Evolutionary conservation across 306 rosid species (phyloP), one percentile per base, ranked within the genome.

Genomic region (Lathyrus sativus): DNA sequence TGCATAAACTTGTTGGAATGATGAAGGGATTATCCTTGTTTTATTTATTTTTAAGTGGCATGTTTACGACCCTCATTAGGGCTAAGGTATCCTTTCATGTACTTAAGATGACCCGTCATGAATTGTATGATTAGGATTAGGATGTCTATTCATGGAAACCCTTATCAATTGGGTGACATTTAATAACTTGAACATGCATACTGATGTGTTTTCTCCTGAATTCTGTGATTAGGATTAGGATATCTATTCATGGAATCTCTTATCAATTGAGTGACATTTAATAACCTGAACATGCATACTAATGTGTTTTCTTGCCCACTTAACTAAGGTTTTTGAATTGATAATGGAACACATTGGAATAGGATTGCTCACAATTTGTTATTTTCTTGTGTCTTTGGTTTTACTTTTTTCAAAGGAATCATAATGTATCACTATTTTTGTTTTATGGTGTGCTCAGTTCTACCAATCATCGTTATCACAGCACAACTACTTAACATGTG

Each of bases 321-420:
- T 38, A 17, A 38, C 31, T 15, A 65, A 31, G 35, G 49, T 33
- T 75, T 53, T 75, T 45, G 62, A 56, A 28, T 56, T 56, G 17
- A n/a, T 35, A 8, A 10, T 6, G 48, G 50, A 9, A 10, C 50
- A 39, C 1, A 61, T 5, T 2, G 18, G 17, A 62, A 11, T 38
- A 3, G 33, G 31, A 11, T 3, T 10, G 15, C 49, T 38, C 31
- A 17, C 15, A 38, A 29, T n/a, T 38, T 18, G 12, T 39, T 62
- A 14, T 62, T 22, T 18, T 39, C 35, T 41, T 6, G 1, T 38
- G 4, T 38, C 5, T 10, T 37, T 61, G 67, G 49, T 61, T 61
- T 39, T 2, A 17, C 33, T 7, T 6, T 37, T 33, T 39, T 39
- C 67, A 62, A 41, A 3, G 11, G 50, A 62, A 39, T 22, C 29